Percentiles rank a stretch among this genome's conserved stretches.
phyloP scores from a whole-genome alignment of 371 early-diverging fungal species.

The Thermomucor indicae-seudaticae region DNA sequence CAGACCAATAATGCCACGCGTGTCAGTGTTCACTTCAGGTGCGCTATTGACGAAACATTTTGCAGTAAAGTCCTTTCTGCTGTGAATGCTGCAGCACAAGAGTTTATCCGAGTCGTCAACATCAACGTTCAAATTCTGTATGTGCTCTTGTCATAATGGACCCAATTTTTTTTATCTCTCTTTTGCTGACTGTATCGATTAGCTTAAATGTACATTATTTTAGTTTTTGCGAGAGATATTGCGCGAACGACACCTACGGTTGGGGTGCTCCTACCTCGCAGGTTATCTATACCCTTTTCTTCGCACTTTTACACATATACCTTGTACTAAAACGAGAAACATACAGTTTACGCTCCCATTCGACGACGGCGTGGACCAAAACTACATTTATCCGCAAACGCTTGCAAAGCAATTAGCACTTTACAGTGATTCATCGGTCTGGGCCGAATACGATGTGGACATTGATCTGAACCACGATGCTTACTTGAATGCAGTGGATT shows the following conservation, averaged over 20 bases:
- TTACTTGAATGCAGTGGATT: slow-evolving; percentile 25
- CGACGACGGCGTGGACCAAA: slow-evolving; percentile 43
- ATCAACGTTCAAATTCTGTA: slow-evolving; percentile 24
- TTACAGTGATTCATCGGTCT: slow-evolving; percentile 33
- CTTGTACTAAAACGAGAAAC: background rate
- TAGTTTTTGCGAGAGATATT: slow-evolving; percentile 30
- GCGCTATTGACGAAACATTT: slow-evolving; percentile 5
- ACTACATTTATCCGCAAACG: slow-evolving; percentile 45
- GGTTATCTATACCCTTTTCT: no score
- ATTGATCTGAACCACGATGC: slow-evolving; percentile 42
- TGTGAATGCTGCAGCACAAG: slow-evolving; percentile 23
- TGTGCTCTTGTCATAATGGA: background rate
- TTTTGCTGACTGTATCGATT: background rate
- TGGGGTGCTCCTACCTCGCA: slow-evolving; percentile 43
- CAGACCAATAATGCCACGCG: background rate
- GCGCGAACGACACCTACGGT: slow-evolving; percentile 34
- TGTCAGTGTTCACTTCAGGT: background rate
- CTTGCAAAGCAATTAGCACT: slow-evolving; percentile 44
- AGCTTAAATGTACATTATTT: slow-evolving; percentile 9
- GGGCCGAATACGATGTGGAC: slow-evolving; percentile 40
- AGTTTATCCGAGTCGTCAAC: slow-evolving; percentile 27
- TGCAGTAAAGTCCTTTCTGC: slow-evolving; percentile 26
- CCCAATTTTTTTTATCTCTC: background rate
- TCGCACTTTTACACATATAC: background rate
- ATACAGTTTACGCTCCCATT: slow-evolving; percentile 42